These are phyloP conservation scores for Aspergillus costaricaensis DNA, from an alignment of 2,329 filamentous ascomycete genomes.

Conservation along the genomic window DNA sequence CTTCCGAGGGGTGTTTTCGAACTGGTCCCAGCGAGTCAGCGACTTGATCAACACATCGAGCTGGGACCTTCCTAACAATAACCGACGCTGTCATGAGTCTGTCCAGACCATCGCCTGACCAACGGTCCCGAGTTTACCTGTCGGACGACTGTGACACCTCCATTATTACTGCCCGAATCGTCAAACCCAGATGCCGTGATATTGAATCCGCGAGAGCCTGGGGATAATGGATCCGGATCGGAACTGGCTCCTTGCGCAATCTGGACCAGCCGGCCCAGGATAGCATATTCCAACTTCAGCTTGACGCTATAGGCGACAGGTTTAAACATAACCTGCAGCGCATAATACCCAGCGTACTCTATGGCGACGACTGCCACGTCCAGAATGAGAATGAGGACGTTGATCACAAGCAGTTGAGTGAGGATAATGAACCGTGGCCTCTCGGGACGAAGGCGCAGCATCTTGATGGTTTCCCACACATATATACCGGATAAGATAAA, in stretches of 20 bases:
- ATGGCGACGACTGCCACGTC: slow-evolving; percentile 47
- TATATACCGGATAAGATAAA: slow-evolving; percentile 52
- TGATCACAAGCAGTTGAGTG: slow-evolving; percentile 54
- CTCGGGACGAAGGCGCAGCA: slow-evolving; percentile 37
- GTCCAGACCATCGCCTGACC: background rate
- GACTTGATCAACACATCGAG: background rate
- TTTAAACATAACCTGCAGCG: slow-evolving; percentile 45
- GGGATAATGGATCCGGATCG: background rate
- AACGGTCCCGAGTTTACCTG: background rate
- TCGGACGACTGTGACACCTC: background rate
- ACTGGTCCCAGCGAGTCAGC: background rate
- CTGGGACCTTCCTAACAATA: background rate
- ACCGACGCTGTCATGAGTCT: background rate
- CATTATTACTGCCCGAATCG: background rate
- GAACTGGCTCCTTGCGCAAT: slow-evolving; percentile 5
- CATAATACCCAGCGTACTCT: slow-evolving; percentile 42
- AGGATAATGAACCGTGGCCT: slow-evolving; percentile 24
- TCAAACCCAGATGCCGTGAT: background rate
- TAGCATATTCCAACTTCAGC: slow-evolving; percentile 58
- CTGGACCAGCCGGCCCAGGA: slow-evolving; percentile 50
- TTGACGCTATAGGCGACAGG: slow-evolving; percentile 40
- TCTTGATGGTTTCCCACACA: slow-evolving; percentile 52
- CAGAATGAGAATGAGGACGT: slow-evolving; percentile 49
- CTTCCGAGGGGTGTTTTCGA: background rate
- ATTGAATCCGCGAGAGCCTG: background rate